Evolutionary conservation across 768 basidiomycete genomes (phyloP).

Genomic region (Xerocomellus chrysenteron): DNA sequence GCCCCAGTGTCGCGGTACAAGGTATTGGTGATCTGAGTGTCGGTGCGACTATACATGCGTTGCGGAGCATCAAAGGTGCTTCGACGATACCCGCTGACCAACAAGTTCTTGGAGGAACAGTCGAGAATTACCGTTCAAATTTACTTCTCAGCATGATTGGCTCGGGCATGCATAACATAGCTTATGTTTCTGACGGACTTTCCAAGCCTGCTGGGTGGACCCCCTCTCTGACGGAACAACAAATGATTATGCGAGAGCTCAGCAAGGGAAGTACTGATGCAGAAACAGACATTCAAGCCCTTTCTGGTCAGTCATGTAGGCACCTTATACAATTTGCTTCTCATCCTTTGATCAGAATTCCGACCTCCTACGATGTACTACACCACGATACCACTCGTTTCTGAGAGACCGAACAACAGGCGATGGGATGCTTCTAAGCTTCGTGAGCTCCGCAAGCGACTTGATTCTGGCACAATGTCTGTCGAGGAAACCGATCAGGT

Average conservation of each 20-base stretch:
- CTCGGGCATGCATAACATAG: conserved; percentile 63
- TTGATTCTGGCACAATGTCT: conserved; percentile 86
- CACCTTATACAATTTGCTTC: background rate
- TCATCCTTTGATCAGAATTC: conserved; percentile 56
- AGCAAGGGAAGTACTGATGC: conserved; percentile 73
- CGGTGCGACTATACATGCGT: conserved; percentile 83
- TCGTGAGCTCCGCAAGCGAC: conserved; percentile 89
- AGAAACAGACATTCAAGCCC: conserved; percentile 80
- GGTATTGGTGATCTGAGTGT: conserved; percentile 85
- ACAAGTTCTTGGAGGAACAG: conserved; percentile 85
- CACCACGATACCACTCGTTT: conserved; percentile 88
- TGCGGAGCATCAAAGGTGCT: conserved; percentile 89
- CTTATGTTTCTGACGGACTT: conserved; percentile 53
- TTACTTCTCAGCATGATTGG: conserved; percentile 86
- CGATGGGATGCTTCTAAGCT: conserved; percentile 93
- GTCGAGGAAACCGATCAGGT: conserved; percentile 89
- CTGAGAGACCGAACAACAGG: conserved; percentile 80
- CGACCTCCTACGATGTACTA: conserved; percentile 95
- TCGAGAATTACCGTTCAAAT: conserved; percentile 95
- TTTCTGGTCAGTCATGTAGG: conserved; percentile 64
- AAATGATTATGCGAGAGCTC: conserved; percentile 95
- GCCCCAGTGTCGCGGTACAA: conserved; percentile 64
- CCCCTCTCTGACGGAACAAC: conserved; percentile 85
- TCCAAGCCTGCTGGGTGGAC: conserved; percentile 66
- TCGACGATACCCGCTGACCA: conserved; percentile 89